Percentiles rank a stretch among this genome's conserved stretches.
phyloP scores from a whole-genome alignment of 2,329 filamentous ascomycete species.

The Fusarium temperatum region DNA sequence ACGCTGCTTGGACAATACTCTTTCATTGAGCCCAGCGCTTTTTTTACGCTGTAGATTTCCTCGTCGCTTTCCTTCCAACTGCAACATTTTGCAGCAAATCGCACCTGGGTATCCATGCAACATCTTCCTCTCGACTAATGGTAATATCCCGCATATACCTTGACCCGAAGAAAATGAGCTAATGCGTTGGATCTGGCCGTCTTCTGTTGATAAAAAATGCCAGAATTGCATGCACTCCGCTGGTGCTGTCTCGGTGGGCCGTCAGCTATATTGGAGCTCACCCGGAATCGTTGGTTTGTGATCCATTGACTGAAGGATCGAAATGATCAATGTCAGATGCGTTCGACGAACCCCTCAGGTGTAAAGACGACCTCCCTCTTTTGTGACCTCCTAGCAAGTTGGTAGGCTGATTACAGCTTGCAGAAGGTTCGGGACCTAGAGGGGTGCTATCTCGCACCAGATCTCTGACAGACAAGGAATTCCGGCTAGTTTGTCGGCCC shows the following conservation, averaged over 20 bases:
- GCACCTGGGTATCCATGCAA: slow-evolving; percentile 20
- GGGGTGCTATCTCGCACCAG: slow-evolving; percentile 26
- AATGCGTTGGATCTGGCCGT: not conserved
- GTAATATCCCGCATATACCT: not conserved
- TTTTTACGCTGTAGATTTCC: slow-evolving; percentile 24
- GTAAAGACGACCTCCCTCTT: slow-evolving; percentile 4
- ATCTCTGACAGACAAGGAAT: slow-evolving; percentile 12
- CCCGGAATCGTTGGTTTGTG: not conserved
- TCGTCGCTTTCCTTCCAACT: slow-evolving; percentile 6
- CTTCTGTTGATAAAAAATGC: not conserved
- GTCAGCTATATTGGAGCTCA: not conserved
- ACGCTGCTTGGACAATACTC: slow-evolving; percentile 40
- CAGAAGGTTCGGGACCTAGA: not conserved
- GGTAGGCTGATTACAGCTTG: not conserved
- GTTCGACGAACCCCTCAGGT: not conserved
- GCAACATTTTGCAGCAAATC: slow-evolving; percentile 6
- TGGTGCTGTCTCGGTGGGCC: not conserved
- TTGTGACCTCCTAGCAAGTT: slow-evolving; percentile 2
- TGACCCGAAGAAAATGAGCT: not conserved
- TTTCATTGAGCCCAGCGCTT: slow-evolving; percentile 26
- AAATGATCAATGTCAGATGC: not conserved
- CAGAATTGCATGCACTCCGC: not conserved
- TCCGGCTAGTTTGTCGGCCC: slow-evolving; percentile 7
- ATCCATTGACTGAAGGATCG: not conserved
- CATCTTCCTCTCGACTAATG: not conserved